A percentile compares a stretch with the other conserved stretches of the same genome.
These are phyloP conservation scores for Scytalidium sp. DNA, from an alignment of 2,329 filamentous ascomycete genomes.

Conservation along the genomic window DNA sequence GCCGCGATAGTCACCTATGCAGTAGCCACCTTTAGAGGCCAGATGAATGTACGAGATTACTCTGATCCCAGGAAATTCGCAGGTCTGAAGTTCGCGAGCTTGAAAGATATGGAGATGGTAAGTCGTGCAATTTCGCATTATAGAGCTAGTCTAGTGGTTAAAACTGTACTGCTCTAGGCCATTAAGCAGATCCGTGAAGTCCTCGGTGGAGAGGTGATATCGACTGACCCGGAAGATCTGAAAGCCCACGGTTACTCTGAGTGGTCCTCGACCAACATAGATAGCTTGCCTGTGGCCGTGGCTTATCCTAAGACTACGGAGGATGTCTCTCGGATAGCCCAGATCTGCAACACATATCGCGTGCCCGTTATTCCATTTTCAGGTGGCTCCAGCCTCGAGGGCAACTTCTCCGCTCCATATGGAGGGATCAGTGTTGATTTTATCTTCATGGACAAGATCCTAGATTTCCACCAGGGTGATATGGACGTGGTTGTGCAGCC, in stretches of 20 bases:
- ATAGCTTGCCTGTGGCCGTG: constrained; percentile 59
- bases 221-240: constrained; percentile 60
- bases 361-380: constrained; percentile 83
- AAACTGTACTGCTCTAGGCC: constrained; percentile 38
- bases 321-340: constrained; percentile 57
- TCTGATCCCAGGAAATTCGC: constrained; percentile 22
- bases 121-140: constrained; percentile 12
- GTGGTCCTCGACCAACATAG: constrained; percentile 62
- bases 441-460: constrained; percentile 77
- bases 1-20: constrained; percentile 15
- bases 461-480: constrained; percentile 78
- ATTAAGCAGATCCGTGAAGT: constrained; percentile 50
- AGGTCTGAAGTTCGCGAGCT: constrained; percentile 40
- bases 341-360: constrained; percentile 73
- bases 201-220: constrained; percentile 55
- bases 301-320: constrained; percentile 60
- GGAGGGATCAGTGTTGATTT: constrained; percentile 92
- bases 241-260: constrained; percentile 63
- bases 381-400: constrained; percentile 82
- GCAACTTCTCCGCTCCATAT: constrained; percentile 83
- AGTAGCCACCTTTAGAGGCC: constrained; percentile 11
- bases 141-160: too few species aligned
- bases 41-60: constrained; percentile 21
- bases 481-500: constrained; percentile 94
- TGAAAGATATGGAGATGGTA: constrained; percentile 49